phyloP scores from a whole-genome alignment of 805 yeast genomes.

The Candida oleophila region DNA sequence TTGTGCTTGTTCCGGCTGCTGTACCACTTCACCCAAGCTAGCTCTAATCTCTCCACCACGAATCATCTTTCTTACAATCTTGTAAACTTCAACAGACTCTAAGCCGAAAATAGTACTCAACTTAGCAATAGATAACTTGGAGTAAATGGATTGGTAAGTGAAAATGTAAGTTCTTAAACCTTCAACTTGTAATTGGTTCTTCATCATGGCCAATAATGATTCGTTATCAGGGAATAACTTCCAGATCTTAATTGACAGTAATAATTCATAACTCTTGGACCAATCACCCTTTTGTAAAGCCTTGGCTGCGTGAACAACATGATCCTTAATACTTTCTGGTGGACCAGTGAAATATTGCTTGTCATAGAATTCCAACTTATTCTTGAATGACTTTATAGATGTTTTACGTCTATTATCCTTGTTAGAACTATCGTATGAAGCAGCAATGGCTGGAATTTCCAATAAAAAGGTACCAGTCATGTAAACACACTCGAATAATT shows the following conservation, averaged over 20 bases:
- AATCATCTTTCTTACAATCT: slow-evolving; percentile 73
- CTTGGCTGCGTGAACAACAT: slow-evolving; percentile 87
- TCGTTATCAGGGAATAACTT: slow-evolving; percentile 70
- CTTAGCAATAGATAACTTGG: slow-evolving; percentile 67
- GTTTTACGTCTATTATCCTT: slow-evolving; percentile 58
- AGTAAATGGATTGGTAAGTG: slow-evolving; percentile 74
- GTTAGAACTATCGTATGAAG: slow-evolving; percentile 59
- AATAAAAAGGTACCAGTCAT: slow-evolving; percentile 84
- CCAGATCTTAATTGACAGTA: slow-evolving; percentile 84
- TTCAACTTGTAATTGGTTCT: slow-evolving; percentile 78
- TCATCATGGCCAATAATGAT: slow-evolving; percentile 66
- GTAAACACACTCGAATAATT: slow-evolving; percentile 90
- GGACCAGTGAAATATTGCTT: slow-evolving; percentile 96
- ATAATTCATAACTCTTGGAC: slow-evolving; percentile 69
- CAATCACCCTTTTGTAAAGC: slow-evolving; percentile 88
- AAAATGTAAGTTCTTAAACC: slow-evolving; percentile 92
- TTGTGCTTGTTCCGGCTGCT: background rate
- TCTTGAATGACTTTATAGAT: slow-evolving; percentile 80
- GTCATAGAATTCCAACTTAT: slow-evolving; percentile 88
- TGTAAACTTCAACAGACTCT: slow-evolving; percentile 51
- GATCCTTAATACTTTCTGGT: slow-evolving; percentile 94
- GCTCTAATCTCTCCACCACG: slow-evolving; percentile 77
- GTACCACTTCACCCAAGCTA: background rate
- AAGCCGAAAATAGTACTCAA: slow-evolving; percentile 69
- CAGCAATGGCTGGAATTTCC: slow-evolving; percentile 86